Evolutionary conservation across 2,329 filamentous ascomycete genomes (phyloP), one percentile per base, ranked within the genome.

Genomic region (Phaeosphaeria sp.): DNA sequence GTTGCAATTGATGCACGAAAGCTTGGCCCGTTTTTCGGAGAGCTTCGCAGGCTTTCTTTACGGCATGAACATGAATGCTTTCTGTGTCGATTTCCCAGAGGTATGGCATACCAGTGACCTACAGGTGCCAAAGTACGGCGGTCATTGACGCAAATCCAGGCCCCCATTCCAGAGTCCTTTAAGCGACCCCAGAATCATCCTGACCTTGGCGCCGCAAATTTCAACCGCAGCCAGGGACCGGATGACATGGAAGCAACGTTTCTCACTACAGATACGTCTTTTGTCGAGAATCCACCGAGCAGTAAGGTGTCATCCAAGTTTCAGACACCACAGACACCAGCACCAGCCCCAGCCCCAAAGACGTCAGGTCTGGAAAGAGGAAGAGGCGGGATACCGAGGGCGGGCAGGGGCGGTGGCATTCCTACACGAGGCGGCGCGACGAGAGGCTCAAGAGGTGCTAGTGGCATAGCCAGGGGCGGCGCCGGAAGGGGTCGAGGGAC

Each of bases 51-150:
- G 90, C 67, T 98, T 99, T 71, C 80, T 99, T 46, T 99, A 98
- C 71, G 95, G 95, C 1, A 78, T 99, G 75, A 98, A 98, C 74
- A 97, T 99, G 93, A 98, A 97, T 77, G 95, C 95, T 1, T 99
- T 98, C 76, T 98, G 94, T 76, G 93, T 98, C 30, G 95, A 99
- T 77, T 99, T 97, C 65, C 91, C 93, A 0, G 95, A 99, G 87
- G 93, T 93, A 79, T 51, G 75, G 55, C 23, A 18, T 46, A 5
- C 20, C 41, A 43, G 20, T 43, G 3, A 18, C 3, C 9, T 15
- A 36, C 30, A 3, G 30, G 30, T 15, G 30, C 13, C 30, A 36
- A 36, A 13, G 30, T 15, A 7, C 30, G 11, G 11, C 21, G 1
- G 44, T 3, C 10, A 5, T 22, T 46, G n/a, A 46, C 17, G 9